Base-by-base conservation (phyloP, 495 filamentous ascomycete species). In the Annulohypoxylon moriforme region DNA sequence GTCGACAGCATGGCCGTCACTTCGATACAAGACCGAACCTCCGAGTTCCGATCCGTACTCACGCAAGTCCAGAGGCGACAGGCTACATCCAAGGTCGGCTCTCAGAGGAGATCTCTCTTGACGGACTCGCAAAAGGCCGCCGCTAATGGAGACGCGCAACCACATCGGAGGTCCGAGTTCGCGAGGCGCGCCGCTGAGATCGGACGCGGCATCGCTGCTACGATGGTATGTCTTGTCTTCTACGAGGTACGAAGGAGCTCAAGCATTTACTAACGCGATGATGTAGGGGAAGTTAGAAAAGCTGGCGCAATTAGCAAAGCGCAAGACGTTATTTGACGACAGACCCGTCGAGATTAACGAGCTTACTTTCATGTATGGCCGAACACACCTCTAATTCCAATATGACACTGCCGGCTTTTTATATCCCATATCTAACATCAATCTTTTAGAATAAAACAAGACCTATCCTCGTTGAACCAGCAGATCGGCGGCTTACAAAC, bases 251-350 rank as follows among this genome's bases (percentile, higher is more conserved):
- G 6, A 16, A 31, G 38, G 14, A 8, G 1, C 0, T 16, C 8
- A 3, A 18, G 27, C 4, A 5, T 2, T 34, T 24, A 33, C 64
- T 68, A 16, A 68, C 46, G 11, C 16, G 57, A 11, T 46, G 50
- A 4, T 1, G 8, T 34, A 68, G 64, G 93, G 90, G 25, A 99
- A 98, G 80, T 81, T 99, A 73, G 92, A 97, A 78, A 91, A 95
- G 75, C 82, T 99, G 69, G 94, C 96, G 52, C 93, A 97, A 79
- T 82, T 99, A 79, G 96, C 96, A 58, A 96, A 95, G 78, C 90
- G 97, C 70, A 97, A 98, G 83, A 96, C 96, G 0, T 88, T 99
- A 20, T 98, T 99, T 77, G 96, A 99, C 79, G 96, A 99, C 82
- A 88, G 92, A 78, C 94, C 96, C 1, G 92, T 97, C 38, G 96